phyloP scores from a whole-genome alignment of 1,284 basidiomycete genomes.

The Leccinum griseonigrum region DNA sequence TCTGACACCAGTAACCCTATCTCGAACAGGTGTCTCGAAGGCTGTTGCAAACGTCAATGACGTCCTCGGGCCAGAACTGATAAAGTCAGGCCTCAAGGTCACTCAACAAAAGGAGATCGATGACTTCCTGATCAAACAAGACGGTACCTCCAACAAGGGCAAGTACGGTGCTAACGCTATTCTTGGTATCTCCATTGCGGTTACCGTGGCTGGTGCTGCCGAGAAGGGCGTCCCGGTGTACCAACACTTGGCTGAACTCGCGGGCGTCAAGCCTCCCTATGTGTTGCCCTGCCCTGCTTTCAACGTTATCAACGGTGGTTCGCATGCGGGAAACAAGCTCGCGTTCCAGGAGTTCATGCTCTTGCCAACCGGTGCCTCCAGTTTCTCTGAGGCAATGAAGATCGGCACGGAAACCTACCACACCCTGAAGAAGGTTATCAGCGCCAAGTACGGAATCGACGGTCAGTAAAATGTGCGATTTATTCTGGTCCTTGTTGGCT shows the following conservation, averaged over 20 bases:
- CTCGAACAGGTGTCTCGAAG: constrained; percentile 77
- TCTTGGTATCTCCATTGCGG: constrained; percentile 97
- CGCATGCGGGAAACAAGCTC: constrained; percentile 98
- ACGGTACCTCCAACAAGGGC: constrained; percentile 98
- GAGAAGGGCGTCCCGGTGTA: constrained; percentile 96
- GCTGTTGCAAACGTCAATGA: constrained; percentile 96
- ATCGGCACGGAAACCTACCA: constrained; percentile 99
- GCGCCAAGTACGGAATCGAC: constrained; percentile 98
- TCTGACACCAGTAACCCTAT: background rate
- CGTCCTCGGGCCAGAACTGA: constrained; percentile 85
- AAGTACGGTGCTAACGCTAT: constrained; percentile 99
- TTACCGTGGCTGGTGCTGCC: constrained; percentile 89
- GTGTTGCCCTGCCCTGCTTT: constrained; percentile 90
- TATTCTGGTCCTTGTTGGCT: constrained; percentile 2
- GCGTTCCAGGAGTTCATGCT: constrained; percentile 99
- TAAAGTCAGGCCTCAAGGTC: constrained; percentile 85
- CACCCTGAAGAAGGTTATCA: constrained; percentile 99
- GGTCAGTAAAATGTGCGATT: constrained; percentile 47
- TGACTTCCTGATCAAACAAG: constrained; percentile 98
- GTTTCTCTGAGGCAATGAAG: constrained; percentile 97
- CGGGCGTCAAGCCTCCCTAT: constrained; percentile 92
- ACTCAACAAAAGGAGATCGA: constrained; percentile 96
- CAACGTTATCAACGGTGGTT: constrained; percentile 99
- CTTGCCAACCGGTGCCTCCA: constrained; percentile 87
- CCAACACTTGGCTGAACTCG: constrained; percentile 94